phyloP scores from a whole-genome alignment of 2,329 filamentous ascomycete species.

The Tolypocladium cylindrosporum region DNA sequence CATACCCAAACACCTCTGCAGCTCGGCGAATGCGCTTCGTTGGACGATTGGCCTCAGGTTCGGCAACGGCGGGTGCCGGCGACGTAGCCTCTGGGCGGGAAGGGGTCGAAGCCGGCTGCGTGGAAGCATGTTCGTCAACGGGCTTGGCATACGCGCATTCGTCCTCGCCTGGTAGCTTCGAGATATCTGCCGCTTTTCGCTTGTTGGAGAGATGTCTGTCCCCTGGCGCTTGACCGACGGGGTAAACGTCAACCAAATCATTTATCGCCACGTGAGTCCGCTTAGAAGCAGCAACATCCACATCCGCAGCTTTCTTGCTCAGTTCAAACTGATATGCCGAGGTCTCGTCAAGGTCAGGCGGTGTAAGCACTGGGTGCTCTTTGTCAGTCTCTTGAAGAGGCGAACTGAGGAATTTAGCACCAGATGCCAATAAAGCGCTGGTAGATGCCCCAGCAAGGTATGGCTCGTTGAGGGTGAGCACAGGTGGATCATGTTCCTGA shows the following conservation, averaged over 20 bases:
- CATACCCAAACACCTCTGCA: slow-evolving; percentile 25
- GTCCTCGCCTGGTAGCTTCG: slow-evolving; percentile 6
- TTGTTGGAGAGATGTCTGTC: slow-evolving; percentile 6
- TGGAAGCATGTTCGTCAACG: neutral
- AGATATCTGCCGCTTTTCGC: slow-evolving; percentile 19
- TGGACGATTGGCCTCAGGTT: slow-evolving; percentile 5
- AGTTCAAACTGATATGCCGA: slow-evolving; percentile 20
- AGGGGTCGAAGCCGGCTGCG: neutral
- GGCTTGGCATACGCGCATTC: neutral
- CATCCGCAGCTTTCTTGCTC: slow-evolving; percentile 12
- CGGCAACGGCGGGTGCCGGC: neutral
- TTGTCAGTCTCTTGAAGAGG: slow-evolving; percentile 3
- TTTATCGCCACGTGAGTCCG: neutral
- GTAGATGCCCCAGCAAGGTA: slow-evolving; percentile 1
- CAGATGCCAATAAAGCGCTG: slow-evolving; percentile 15
- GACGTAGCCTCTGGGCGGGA: neutral
- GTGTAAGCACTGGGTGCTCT: neutral
- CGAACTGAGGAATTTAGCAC: slow-evolving; percentile 21
- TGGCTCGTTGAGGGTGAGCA: neutral
- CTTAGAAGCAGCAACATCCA: neutral
- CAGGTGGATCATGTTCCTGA: neutral
- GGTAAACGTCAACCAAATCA: neutral
- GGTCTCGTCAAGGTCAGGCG: slow-evolving; percentile 13
- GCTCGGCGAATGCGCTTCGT: slow-evolving; percentile 22
- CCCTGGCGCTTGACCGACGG: neutral